Evolutionary conservation across 1,284 basidiomycete species (phyloP).

Genomic region (Chiua sp.): DNA sequence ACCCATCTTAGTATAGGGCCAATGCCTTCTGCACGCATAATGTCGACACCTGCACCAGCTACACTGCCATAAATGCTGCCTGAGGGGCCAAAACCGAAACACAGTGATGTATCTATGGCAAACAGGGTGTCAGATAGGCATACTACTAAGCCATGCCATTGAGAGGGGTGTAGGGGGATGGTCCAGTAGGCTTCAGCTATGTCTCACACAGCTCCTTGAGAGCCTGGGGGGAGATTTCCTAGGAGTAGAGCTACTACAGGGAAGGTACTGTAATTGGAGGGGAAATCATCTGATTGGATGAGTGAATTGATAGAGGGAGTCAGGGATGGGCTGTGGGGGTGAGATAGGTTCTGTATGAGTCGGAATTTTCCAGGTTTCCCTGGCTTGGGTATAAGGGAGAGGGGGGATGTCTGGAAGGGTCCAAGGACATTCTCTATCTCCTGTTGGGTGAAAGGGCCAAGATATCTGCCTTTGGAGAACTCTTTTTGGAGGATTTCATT

Average conservation of each 20-base stretch:
- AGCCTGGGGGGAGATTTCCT: background rate
- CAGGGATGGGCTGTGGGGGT: background rate
- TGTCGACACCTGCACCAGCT: background rate
- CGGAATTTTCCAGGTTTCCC: background rate
- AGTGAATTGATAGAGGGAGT: background rate
- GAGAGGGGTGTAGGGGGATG: background rate
- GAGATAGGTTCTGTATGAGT: background rate
- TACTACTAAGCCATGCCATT: slow-evolving; percentile 1
- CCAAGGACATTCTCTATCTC: background rate
- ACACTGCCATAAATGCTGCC: background rate
- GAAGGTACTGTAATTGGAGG: background rate
- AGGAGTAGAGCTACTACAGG: background rate
- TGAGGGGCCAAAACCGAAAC: background rate
- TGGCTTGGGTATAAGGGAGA: background rate
- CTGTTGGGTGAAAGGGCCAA: background rate
- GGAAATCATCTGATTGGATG: background rate
- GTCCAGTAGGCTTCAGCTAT: slow-evolving; percentile 8
- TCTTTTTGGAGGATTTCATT: background rate
- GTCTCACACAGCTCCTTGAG: background rate
- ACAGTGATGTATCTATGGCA: background rate
- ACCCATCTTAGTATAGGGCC: slow-evolving; percentile 40
- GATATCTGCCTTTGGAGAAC: background rate
- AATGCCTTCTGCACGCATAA: background rate
- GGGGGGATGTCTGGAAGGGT: background rate
- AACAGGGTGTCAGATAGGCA: background rate